Evolutionary conservation across 768 basidiomycete genomes (phyloP).

Genomic region (Boletus fagicola): DNA sequence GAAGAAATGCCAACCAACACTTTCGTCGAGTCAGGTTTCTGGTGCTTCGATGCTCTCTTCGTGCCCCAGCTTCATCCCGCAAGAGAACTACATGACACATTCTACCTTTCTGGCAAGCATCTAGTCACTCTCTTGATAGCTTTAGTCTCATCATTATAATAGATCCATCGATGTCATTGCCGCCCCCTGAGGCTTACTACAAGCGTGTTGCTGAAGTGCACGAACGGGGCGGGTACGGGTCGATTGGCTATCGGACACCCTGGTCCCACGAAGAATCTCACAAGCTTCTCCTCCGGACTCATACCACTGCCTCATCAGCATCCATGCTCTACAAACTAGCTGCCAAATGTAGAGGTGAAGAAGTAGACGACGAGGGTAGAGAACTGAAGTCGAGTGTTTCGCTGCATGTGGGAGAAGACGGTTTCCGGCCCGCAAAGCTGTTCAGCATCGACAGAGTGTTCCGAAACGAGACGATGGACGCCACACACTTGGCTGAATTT

Average conservation of each 20-base stretch:
- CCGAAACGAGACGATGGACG: conserved; percentile 98
- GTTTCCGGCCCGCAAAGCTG: conserved; percentile 87
- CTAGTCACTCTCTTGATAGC: neutral
- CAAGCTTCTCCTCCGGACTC: conserved; percentile 91
- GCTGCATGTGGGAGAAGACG: conserved; percentile 45
- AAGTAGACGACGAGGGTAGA: conserved; percentile 37
- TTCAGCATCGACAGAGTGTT: conserved; percentile 99
- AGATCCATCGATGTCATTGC: conserved; percentile 79
- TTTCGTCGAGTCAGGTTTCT: conserved; percentile 97
- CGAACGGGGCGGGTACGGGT: conserved; percentile 84
- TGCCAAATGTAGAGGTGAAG: conserved; percentile 70
- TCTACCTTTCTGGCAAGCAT: conserved; percentile 84
- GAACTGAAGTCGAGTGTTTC: conserved; percentile 6
- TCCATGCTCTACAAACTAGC: conserved; percentile 94
- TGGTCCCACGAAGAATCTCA: conserved; percentile 92
- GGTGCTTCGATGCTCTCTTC: conserved; percentile 98
- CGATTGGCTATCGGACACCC: conserved; percentile 94
- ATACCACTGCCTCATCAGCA: conserved; percentile 93
- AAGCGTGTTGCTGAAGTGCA: conserved; percentile 81
- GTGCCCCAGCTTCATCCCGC: conserved; percentile 99
- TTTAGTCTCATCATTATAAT: conserved; percentile 7
- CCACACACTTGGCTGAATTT: conserved; percentile 98
- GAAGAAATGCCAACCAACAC: conserved; percentile 97
- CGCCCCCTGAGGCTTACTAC: conserved; percentile 82
- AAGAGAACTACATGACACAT: conserved; percentile 96